A percentile compares a stretch with the other conserved stretches of the same genome.
These are phyloP conservation scores for Calonectria hawksworthii DNA, from an alignment of 2,329 filamentous ascomycete species.

Conservation along the genomic window DNA sequence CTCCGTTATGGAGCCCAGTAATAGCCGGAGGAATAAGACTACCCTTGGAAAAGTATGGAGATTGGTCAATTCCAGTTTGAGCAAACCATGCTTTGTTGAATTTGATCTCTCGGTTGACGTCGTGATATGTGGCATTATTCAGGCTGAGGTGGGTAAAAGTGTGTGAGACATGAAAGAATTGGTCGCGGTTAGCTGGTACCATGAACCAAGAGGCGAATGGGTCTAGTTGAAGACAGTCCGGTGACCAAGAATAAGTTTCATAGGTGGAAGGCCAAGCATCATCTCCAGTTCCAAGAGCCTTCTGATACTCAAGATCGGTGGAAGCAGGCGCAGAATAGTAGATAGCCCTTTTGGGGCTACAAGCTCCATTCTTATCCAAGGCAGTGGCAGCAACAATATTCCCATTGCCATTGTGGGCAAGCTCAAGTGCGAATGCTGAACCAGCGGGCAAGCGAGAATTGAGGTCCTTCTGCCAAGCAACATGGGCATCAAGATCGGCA, in stretches of 20 bases:
- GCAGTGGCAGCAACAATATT: conserved; percentile 26
- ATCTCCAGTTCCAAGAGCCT: conserved; percentile 24
- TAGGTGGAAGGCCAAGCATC: conserved; percentile 24
- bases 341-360: conserved; percentile 18
- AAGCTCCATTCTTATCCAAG: background rate
- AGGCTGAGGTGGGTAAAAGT: conserved; percentile 34
- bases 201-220: conserved; percentile 35
- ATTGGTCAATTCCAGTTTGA: conserved; percentile 36
- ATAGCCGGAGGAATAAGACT: conserved; percentile 32
- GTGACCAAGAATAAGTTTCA: conserved; percentile 26
- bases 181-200: conserved; percentile 31
- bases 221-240: conserved; percentile 29
- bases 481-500: conserved; percentile 28
- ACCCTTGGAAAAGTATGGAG: conserved; percentile 27
- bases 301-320: conserved; percentile 30
- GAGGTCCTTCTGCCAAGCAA: conserved; percentile 28
- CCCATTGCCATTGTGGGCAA: conserved; percentile 34
- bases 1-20: conserved; percentile 36
- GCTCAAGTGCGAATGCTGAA: conserved; percentile 27
- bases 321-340: conserved; percentile 20
- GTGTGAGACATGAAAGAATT: conserved; percentile 34
- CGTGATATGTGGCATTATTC: conserved; percentile 36
- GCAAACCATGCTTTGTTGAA: conserved; percentile 35
- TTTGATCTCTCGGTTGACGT: conserved; percentile 31
- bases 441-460: conserved; percentile 30